Percentiles rank a stretch among this genome's conserved stretches.
phyloP scores from a whole-genome alignment of 176 grass and related monocot species.

The Carex parvula region DNA sequence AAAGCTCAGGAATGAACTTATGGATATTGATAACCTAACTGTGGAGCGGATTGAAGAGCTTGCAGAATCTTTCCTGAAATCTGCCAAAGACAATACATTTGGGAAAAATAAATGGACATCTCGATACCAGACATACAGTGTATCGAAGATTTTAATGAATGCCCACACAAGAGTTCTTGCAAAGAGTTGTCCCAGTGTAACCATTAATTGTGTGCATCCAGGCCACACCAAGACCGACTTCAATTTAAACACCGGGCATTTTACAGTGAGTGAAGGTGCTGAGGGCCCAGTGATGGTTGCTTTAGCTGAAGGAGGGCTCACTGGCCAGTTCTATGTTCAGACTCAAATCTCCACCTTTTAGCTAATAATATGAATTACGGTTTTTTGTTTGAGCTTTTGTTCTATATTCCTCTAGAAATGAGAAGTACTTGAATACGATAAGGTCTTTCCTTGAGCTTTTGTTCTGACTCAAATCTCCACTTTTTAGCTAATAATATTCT shows the following conservation, averaged over 20 bases:
- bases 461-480: too few species aligned
- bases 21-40: neutral
- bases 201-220: slow-evolving; percentile 52
- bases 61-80: neutral
- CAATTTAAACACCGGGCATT: slow-evolving; percentile 44
- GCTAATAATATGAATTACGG: neutral
- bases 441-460: too few species aligned
- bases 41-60: neutral
- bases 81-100: neutral
- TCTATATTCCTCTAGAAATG: neutral
- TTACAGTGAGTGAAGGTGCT: slow-evolving; percentile 48
- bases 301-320: slow-evolving; percentile 34
- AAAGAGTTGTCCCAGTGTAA: slow-evolving; percentile 38
- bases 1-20: neutral
- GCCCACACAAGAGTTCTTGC: slow-evolving; percentile 53
- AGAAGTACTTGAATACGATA: neutral
- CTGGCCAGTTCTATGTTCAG: slow-evolving; percentile 62
- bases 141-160: slow-evolving; percentile 59
- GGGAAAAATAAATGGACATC: neutral
- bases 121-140: slow-evolving; percentile 34
- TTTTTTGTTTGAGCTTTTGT: neutral
- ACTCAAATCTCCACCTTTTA: slow-evolving; percentile 23
- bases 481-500: neutral
- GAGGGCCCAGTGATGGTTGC: slow-evolving; percentile 53
- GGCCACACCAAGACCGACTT: slow-evolving; percentile 55